Base-by-base conservation (phyloP, 805 yeast genomes). In the Schizosaccharomyces osmophilus region DNA sequence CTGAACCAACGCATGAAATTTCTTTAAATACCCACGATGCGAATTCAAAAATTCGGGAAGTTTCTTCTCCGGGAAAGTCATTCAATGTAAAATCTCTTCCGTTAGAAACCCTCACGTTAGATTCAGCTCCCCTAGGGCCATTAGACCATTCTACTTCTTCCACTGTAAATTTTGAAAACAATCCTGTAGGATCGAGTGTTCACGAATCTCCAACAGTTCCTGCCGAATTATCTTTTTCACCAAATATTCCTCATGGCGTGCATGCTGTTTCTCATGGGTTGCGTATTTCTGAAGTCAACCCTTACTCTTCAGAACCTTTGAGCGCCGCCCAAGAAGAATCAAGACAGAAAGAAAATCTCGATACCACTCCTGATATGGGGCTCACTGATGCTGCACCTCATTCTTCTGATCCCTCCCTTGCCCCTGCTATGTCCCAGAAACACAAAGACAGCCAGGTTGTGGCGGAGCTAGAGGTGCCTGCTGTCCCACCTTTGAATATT, bases 401-500 rank as follows among this genome's bases (percentile, higher is more conserved):
- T 6, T 13, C 41, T 36, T 36, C 41, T 36, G 41, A 9, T 11
- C 41, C 41, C 41, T 11, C 41, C 13, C 13, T 36, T 13, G 41
- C 41, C 17, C 41, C 11, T 11, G 3, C 41, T 13, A 36, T 36
- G 41, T 6, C 13, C 15, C 15, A 11, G 8, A 36, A 36, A 36
- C 15, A 36, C 41, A 13, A 36, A 36, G 13, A 36, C 41, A 36
- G 41, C 41, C 41, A 36, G 15, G 41, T 36, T 4, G 41, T 11
- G 17, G 41, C 41, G 41, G 41, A 36, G 15, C 41, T 36, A 6
- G 41, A n/a, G 51, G 51, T 24, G 26, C 57, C 57, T 29, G 11
- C 57, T 24, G 17, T 29, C 5, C 65, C 66, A 2, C 54, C 63
- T 32, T 77, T 85, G 63, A 81, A 79, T 3, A 83, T 89, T 45